Conservation (phyloP, 768 basidiomycete species). For the Lactarius hatsudake region DNA sequence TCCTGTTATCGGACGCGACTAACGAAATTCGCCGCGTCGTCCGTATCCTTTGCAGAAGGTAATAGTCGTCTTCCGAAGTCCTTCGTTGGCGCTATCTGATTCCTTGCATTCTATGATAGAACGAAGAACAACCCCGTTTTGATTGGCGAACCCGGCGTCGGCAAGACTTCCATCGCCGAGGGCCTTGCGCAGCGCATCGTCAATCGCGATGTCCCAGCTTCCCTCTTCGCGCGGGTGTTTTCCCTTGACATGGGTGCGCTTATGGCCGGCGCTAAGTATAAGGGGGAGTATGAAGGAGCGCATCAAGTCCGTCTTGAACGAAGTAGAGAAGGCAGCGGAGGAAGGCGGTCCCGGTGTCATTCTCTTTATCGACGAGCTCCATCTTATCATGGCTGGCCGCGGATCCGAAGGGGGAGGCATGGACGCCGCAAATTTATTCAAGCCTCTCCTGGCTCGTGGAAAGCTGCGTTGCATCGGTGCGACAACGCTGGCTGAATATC, state of each 20-base stretch:
- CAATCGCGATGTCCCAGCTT: constrained; percentile 85
- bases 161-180: constrained; percentile 94
- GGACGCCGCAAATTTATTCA: constrained; percentile 92
- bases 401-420: constrained; percentile 84
- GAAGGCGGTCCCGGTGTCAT: constrained; percentile 72
- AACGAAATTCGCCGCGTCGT: constrained; percentile 86
- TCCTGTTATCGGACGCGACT: constrained; percentile 89
- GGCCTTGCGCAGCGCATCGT: constrained; percentile 94
- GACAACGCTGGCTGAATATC: constrained; percentile 88
- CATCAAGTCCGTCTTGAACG: constrained; percentile 86
- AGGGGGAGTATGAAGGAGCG: constrained; percentile 98
- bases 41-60: constrained; percentile 80
- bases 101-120: constrained; percentile 41
- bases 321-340: constrained; percentile 85
- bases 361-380: constrained; percentile 92
- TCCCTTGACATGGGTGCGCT: constrained; percentile 94
- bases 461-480: constrained; percentile 81
- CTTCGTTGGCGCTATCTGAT: not conserved
- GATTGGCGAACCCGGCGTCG: constrained; percentile 92
- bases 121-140: constrained; percentile 98
- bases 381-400: constrained; percentile 89
- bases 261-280: constrained; percentile 91
- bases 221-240: constrained; percentile 69
- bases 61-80: constrained; percentile 10
- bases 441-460: constrained; percentile 86